phyloP scores from a whole-genome alignment of 441 rosid species.

The Arabidopsis hybrid region DNA sequence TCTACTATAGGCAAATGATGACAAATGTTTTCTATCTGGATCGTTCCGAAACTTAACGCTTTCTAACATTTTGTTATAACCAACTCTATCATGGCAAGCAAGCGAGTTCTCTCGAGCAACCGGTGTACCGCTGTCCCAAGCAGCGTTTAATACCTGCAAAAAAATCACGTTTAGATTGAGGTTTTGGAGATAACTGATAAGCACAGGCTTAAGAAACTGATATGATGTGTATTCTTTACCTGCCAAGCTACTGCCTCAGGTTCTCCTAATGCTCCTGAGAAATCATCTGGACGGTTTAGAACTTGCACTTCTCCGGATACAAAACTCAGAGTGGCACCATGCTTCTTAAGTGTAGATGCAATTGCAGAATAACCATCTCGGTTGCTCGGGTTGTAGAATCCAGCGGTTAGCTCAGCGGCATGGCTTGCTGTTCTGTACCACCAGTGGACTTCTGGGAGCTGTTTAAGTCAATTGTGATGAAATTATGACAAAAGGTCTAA shows the following conservation, averaged over 20 bases:
- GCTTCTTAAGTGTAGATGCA: slow-evolving; percentile 72
- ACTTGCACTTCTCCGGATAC: slow-evolving; percentile 63
- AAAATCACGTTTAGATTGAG: neutral
- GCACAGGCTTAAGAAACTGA: slow-evolving; percentile 2
- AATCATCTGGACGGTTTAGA: slow-evolving; percentile 68
- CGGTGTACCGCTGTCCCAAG: slow-evolving; percentile 77
- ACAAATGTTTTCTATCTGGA: slow-evolving; percentile 84
- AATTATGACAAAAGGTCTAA: slow-evolving; percentile 18
- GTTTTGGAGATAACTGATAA: slow-evolving; percentile 32
- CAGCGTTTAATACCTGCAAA: slow-evolving; percentile 84
- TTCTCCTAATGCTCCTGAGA: slow-evolving; percentile 64
- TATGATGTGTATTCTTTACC: slow-evolving; percentile 50
- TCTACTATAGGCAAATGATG: slow-evolving; percentile 80
- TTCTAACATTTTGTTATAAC: slow-evolving; percentile 82
- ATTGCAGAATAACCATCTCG: slow-evolving; percentile 91
- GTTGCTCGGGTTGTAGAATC: slow-evolving; percentile 91
- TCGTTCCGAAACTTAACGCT: slow-evolving; percentile 74
- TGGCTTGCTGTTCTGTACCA: slow-evolving; percentile 98
- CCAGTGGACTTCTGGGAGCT: slow-evolving; percentile 96
- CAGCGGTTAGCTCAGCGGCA: slow-evolving; percentile 96
- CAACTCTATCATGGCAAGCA: slow-evolving; percentile 77
- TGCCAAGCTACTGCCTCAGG: slow-evolving; percentile 92
- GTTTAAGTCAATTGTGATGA: slow-evolving; percentile 62
- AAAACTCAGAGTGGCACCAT: slow-evolving; percentile 73
- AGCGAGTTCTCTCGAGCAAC: slow-evolving; percentile 74